These are phyloP conservation scores for Oehlia diaphana DNA, from an alignment of 192 early-diverging fungal genomes.

Conservation along the genomic window DNA sequence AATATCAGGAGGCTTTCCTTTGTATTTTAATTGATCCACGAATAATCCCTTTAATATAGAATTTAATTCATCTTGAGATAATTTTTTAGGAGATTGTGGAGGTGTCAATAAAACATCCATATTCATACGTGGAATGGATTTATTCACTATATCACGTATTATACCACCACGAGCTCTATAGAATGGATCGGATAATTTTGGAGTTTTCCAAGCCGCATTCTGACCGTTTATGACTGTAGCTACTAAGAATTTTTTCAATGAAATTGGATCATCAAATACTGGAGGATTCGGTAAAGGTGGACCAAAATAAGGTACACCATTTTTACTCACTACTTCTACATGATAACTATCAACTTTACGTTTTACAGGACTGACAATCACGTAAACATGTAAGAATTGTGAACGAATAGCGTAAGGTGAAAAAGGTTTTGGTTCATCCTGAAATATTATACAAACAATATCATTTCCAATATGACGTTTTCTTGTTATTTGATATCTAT, in stretches of 20 bases:
- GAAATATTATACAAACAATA: slow-evolving; percentile 63
- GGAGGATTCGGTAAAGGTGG: slow-evolving; percentile 48
- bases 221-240: slow-evolving; percentile 54
- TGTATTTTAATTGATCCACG: neutral
- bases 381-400: slow-evolving; percentile 60
- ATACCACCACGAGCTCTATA: slow-evolving; percentile 41
- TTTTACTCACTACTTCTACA: slow-evolving; percentile 37
- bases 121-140: neutral
- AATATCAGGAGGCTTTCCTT: neutral
- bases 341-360: slow-evolving; percentile 11
- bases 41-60: neutral
- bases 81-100: neutral
- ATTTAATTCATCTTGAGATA: slow-evolving; percentile 10
- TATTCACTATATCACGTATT: neutral
- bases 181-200: slow-evolving; percentile 48
- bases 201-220: slow-evolving; percentile 56
- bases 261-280: slow-evolving; percentile 41
- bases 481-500: slow-evolving; percentile 69
- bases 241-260: slow-evolving; percentile 39
- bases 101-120: neutral
- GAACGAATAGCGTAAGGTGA: slow-evolving; percentile 56
- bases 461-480: slow-evolving; percentile 68
- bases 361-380: slow-evolving; percentile 40
- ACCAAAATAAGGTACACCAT: slow-evolving; percentile 55
- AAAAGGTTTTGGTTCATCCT: slow-evolving; percentile 52